A percentile compares a stretch with the other conserved stretches of the same genome.
These are phyloP conservation scores for Coniochaeta sp. DNA, from an alignment of 2,329 filamentous ascomycete species.

Conservation along the genomic window DNA sequence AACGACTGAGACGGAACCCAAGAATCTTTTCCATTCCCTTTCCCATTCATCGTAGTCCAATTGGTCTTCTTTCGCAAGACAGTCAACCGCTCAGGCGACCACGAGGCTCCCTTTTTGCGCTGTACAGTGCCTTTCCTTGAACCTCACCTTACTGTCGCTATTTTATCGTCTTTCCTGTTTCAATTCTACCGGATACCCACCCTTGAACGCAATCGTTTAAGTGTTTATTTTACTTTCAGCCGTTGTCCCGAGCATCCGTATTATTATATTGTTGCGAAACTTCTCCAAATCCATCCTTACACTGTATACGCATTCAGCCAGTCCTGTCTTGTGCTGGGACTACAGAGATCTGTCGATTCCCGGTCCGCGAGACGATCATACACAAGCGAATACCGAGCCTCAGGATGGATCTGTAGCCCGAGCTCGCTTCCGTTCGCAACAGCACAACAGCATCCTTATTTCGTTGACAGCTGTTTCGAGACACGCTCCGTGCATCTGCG, in stretches of 20 bases:
- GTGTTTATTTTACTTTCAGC: not conserved
- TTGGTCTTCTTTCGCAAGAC: not conserved
- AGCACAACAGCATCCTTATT: not conserved
- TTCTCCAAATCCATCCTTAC: not conserved
- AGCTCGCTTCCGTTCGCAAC: not conserved
- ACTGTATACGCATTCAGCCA: not conserved
- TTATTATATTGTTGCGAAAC: not conserved
- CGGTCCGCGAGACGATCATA: conserved; percentile 2
- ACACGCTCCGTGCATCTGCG: not conserved
- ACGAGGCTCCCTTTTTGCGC: not conserved
- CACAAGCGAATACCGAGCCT: conserved; percentile 2
- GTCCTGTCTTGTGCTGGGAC: not conserved
- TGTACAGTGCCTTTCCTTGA: not conserved
- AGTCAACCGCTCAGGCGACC: not conserved
- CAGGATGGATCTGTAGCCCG: conserved; percentile 4
- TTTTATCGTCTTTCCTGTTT: not conserved
- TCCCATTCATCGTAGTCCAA: not conserved
- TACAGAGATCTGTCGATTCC: not conserved
- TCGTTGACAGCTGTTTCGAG: not conserved
- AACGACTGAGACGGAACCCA: not conserved
- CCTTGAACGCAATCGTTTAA: not conserved
- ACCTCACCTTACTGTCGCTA: not conserved
- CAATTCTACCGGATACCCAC: not conserved
- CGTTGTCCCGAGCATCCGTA: not conserved
- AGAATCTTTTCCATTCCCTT: not conserved